A percentile compares a stretch with the other conserved stretches of the same genome.
phyloP scores from a whole-genome alignment of 2,329 filamentous ascomycete species.

The Fusarium pseudocircinatum region DNA sequence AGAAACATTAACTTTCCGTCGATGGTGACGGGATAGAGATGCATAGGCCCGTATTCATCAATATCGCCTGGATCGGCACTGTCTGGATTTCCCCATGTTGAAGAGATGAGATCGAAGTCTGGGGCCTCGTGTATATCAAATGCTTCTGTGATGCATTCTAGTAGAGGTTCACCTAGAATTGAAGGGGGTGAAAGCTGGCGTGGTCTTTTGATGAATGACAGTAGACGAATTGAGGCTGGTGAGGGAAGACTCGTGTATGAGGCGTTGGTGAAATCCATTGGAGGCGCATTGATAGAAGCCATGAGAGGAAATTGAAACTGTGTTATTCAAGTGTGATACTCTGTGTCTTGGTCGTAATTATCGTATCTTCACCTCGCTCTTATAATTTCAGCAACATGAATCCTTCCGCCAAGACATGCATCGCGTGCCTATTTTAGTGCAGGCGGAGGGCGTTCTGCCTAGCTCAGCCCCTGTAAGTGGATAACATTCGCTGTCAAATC shows the following conservation, averaged over 20 bases:
- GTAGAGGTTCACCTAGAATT: background rate
- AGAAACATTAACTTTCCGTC: background rate
- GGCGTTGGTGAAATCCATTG: background rate
- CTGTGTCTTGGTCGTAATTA: fast-evolving
- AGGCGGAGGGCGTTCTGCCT: constrained; percentile 1
- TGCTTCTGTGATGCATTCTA: background rate
- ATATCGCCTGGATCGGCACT: background rate
- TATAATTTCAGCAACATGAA: background rate
- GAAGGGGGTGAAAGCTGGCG: background rate
- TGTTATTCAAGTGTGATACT: background rate
- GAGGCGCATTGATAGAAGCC: background rate
- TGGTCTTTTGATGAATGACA: background rate
- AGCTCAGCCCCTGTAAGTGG: constrained; percentile 4
- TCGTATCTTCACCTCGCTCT: background rate
- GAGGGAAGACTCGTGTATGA: background rate
- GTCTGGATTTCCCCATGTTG: background rate
- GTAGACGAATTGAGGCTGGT: background rate
- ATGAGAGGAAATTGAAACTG: background rate
- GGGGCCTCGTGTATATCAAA: background rate
- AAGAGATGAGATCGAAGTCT: background rate
- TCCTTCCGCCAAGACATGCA: background rate
- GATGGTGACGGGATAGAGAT: background rate
- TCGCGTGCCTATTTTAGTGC: background rate
- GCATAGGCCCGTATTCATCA: background rate
- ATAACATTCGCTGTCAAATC: background rate